Conservation (phyloP, 306 rosid genomes). For the Vigna mungo region DNA sequence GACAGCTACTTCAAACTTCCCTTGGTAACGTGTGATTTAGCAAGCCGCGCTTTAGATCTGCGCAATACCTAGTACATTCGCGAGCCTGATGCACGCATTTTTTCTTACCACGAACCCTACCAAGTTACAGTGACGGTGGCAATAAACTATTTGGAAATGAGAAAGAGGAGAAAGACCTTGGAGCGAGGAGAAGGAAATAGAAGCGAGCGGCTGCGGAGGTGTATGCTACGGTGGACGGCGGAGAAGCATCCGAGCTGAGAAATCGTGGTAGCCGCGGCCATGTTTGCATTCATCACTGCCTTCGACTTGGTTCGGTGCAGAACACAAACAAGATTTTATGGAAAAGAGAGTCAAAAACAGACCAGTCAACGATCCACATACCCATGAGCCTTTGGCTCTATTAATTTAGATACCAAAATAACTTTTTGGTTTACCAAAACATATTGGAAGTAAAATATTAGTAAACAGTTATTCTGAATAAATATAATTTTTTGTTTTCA, state of each 20-base stretch:
- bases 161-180: conserved; percentile 47
- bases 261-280: conserved; percentile 47
- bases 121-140: background rate
- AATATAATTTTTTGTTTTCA: too few relatives aligned
- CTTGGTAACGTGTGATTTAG: background rate
- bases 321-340: background rate
- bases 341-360: background rate
- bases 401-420: background rate
- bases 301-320: background rate
- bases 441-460: too few relatives aligned
- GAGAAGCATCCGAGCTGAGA: conserved; percentile 67
- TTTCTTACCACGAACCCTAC: background rate
- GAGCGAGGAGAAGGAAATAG: conserved; percentile 50
- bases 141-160: background rate
- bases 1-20: background rate
- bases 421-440: background rate
- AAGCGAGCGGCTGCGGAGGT: conserved; percentile 46
- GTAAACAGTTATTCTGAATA: too few relatives aligned
- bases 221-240: conserved; percentile 55
- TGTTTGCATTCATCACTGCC: conserved; percentile 1
- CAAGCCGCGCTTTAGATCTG: conserved; percentile 35
- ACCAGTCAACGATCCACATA: conserved; percentile 4
- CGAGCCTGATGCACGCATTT: background rate
- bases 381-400: background rate
- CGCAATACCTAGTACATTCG: background rate